Evolutionary conservation across 345 rosid species (phyloP).

Genomic region (Orychophragmus violaceus): DNA sequence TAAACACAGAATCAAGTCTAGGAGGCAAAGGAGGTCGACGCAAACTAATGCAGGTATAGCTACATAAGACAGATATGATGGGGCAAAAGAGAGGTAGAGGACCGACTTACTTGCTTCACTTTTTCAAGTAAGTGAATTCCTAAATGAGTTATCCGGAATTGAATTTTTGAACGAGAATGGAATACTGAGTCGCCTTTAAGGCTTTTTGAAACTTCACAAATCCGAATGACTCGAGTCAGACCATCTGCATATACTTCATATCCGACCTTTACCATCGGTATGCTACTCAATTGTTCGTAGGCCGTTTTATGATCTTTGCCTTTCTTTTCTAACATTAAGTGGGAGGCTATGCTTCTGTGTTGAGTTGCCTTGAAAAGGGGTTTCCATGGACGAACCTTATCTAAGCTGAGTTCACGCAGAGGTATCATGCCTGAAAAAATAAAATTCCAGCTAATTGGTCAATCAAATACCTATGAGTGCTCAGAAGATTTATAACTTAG

Average conservation of each 20-base stretch:
- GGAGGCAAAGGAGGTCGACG: constrained; percentile 6
- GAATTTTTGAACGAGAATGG: constrained; percentile 53
- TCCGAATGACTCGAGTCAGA: constrained; percentile 68
- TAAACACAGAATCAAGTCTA: constrained; percentile 25
- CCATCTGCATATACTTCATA: constrained; percentile 96
- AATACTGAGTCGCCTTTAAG: constrained; percentile 36
- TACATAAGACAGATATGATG: constrained; percentile 1
- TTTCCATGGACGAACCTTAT: constrained; percentile 92
- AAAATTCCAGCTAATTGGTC: constrained; percentile 16
- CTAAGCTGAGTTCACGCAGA: constrained; percentile 79
- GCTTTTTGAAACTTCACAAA: constrained; percentile 58
- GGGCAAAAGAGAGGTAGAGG: constrained; percentile 1
- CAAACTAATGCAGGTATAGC: constrained; percentile 11
- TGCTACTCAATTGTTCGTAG: constrained; percentile 35
- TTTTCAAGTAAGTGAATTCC: constrained; percentile 67
- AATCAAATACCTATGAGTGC: constrained; percentile 5
- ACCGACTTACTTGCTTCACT: constrained; percentile 51
- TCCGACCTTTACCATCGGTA: constrained; percentile 55
- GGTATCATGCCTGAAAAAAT: constrained; percentile 51
- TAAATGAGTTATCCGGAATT: constrained; percentile 57
- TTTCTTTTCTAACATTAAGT: constrained; percentile 38
- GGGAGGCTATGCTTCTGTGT: constrained; percentile 49
- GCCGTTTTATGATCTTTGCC: constrained; percentile 36
- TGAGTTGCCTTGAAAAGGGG: constrained; percentile 59
- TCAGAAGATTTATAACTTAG: neutral